Evolutionary conservation across 2,329 filamentous ascomycete genomes (phyloP).

Genomic region (Proliferodiscus dingleyae): DNA sequence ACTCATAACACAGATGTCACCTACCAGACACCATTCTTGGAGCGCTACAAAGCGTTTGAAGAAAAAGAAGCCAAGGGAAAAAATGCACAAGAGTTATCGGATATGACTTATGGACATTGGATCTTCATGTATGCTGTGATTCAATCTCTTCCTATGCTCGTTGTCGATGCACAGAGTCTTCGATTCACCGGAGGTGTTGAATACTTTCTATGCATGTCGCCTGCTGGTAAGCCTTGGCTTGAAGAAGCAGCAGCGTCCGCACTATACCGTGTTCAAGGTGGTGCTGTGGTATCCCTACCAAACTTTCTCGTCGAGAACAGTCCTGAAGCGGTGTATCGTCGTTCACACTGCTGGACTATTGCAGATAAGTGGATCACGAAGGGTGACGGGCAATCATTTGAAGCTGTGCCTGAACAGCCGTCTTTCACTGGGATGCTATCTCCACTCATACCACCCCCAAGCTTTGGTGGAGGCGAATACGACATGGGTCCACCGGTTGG

Average conservation of each 20-base stretch:
- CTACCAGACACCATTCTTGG: slow-evolving; percentile 56
- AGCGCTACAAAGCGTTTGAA: slow-evolving; percentile 68
- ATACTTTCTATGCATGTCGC: slow-evolving; percentile 76
- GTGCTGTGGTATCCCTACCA: slow-evolving; percentile 56
- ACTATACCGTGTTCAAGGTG: slow-evolving; percentile 71
- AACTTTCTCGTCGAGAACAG: slow-evolving; percentile 58
- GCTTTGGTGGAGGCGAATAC: slow-evolving; percentile 19
- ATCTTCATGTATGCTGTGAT: slow-evolving; percentile 75
- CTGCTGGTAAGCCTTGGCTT: slow-evolving; percentile 71
- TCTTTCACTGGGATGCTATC: slow-evolving; percentile 7
- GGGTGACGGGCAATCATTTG: neutral
- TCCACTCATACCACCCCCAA: slow-evolving; percentile 25
- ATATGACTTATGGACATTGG: slow-evolving; percentile 73
- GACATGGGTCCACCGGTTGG: slow-evolving; percentile 16
- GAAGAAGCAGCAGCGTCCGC: slow-evolving; percentile 61
- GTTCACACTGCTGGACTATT: slow-evolving; percentile 64
- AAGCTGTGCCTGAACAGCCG: neutral
- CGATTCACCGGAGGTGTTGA: slow-evolving; percentile 67
- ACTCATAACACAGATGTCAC: slow-evolving; percentile 76
- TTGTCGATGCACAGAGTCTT: slow-evolving; percentile 68
- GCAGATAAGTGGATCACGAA: slow-evolving; percentile 51
- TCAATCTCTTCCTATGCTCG: slow-evolving; percentile 72
- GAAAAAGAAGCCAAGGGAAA: slow-evolving; percentile 60
- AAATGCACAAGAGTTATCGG: slow-evolving; percentile 60
- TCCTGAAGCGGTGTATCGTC: slow-evolving; percentile 62